A percentile compares a stretch with the other conserved stretches of the same genome.
Conservation (phyloP, 352 stramenopile species). For the Plasmopara viticola region DNA sequence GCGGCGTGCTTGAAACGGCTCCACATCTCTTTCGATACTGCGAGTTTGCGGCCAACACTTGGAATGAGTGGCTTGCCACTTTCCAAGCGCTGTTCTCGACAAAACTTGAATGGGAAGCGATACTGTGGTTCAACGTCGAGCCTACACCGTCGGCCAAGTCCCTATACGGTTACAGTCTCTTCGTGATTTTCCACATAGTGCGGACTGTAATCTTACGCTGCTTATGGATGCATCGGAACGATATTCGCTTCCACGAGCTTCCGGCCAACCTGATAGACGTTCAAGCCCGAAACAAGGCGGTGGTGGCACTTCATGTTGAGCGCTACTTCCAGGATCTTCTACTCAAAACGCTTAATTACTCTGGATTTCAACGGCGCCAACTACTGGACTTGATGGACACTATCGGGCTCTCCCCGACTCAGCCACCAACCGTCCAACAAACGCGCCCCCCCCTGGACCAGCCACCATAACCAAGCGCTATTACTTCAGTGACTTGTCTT, state of each 20-base stretch:
- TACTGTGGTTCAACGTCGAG: neutral
- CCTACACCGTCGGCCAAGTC: neutral
- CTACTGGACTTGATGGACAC: no score
- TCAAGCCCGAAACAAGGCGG: neutral
- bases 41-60: neutral
- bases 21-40: neutral
- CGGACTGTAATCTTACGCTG: neutral
- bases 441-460: no score
- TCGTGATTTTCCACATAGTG: neutral
- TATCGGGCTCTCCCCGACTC: no score
- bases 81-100: neutral
- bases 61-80: neutral
- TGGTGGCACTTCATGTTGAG: neutral
- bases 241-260: neutral
- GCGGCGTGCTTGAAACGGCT: neutral
- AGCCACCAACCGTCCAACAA: no score
- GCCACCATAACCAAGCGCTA: no score
- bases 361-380: no score
- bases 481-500: no score
- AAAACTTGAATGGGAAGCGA: neutral
- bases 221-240: neutral
- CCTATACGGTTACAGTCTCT: neutral
- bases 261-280: neutral
- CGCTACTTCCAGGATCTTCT: constrained; percentile 6
- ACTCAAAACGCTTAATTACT: neutral